Evolutionary conservation across 345 rosid species (phyloP).

Genomic region (Populus ilicifolia): DNA sequence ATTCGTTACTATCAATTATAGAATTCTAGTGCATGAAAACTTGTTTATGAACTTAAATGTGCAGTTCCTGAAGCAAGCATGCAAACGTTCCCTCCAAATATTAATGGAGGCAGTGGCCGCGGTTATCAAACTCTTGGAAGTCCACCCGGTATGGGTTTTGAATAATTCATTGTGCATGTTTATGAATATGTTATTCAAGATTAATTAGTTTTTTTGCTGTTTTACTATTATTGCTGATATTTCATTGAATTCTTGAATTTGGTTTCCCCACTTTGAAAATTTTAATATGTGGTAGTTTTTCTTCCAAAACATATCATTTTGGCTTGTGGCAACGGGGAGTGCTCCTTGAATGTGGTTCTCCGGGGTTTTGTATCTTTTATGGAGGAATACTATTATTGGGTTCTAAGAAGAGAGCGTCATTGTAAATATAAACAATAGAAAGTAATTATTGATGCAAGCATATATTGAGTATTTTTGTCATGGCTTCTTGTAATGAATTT

Average conservation of each 20-base stretch:
- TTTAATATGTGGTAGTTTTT: neutral
- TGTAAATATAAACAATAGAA: neutral
- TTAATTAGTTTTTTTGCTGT: neutral
- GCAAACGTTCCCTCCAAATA: constrained; percentile 65
- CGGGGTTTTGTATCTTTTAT: neutral
- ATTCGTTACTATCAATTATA: neutral
- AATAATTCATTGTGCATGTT: neutral
- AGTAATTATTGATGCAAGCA: neutral
- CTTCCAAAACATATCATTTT: no score
- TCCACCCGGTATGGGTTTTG: constrained; percentile 50
- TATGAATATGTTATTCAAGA: neutral
- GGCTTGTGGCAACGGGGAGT: neutral
- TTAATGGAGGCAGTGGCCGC: constrained; percentile 35
- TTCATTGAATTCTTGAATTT: neutral
- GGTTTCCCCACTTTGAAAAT: neutral
- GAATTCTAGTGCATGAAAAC: neutral
- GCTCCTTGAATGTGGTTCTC: neutral
- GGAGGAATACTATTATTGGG: neutral
- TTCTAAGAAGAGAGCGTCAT: neutral
- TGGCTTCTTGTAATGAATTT: neutral
- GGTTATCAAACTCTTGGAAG: constrained; percentile 72
- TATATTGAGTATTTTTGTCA: neutral
- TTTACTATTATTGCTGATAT: no score
- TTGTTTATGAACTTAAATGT: constrained; percentile 22
- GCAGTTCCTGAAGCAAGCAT: constrained; percentile 67